Evolutionary conservation across 257 asterid genomes (phyloP), one percentile per base, ranked within the genome.

Genomic region (Scutellaria baicalensis): DNA sequence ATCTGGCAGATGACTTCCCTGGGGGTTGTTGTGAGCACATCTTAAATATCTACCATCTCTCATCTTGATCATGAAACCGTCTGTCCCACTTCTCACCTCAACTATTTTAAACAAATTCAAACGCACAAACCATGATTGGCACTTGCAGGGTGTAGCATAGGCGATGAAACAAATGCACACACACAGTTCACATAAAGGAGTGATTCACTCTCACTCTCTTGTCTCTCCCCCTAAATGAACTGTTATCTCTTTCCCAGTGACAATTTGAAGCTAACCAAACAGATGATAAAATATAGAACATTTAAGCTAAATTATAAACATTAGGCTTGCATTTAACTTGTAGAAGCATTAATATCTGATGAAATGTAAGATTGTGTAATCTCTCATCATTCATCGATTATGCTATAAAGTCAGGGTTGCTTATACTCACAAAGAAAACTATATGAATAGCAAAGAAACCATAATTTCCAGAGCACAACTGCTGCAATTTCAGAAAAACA

Each of bases 21-120:
- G 94, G 74, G 97, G 96, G 72, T 82, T 87, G 75, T 93, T 93
- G 60, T 89, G 95, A 70, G 79, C 92, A 68, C 99, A 91, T 71
- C 83, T 89, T 79, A 93, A 77, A 74, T 87, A 77, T 78, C 84
- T 78, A 11, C 99, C 97, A 70, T 93, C 97, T 83, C 97, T 86
- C 99, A 93, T 91, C 86, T 86, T 93, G 80, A 93, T 81, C 93
- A 89, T 74, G 85, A 93, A 91, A 81, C 99, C 99, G 39, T 91
- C 97, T 2, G 85, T 72, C 6, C 99, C 94, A 82, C 96, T 87
- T 83, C 76, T 80, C 73, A 93, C 99, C 86, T 93, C 96, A 79
- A 89, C 99, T 93, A 66, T 63, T 49, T 43, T 27, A 8, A 52
- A 60, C 75, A 65, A 21, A 74, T 70, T 14, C 4, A 64, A 73